phyloP scores from a whole-genome alignment of 2,329 filamentous ascomycete species.

The Parascedosporium putredinis region DNA sequence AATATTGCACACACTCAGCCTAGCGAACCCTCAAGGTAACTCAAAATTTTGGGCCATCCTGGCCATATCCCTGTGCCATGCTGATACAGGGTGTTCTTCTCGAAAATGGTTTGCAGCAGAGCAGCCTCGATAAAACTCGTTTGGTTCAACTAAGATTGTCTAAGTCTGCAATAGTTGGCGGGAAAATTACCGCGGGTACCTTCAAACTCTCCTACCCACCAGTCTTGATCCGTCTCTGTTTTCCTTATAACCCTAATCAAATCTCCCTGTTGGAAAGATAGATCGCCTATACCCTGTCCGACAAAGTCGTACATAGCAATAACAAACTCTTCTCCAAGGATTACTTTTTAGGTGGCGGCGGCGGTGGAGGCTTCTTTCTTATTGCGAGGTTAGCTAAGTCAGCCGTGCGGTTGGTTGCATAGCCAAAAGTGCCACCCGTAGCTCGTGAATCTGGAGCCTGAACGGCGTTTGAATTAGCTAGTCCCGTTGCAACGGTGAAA shows the following conservation, averaged over 20 bases:
- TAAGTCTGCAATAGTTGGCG: slow-evolving; percentile 63
- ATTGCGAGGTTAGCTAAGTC: slow-evolving; percentile 14
- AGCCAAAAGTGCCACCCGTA: slow-evolving; percentile 21
- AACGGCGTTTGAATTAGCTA: slow-evolving; percentile 22
- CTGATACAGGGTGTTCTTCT: too few species aligned
- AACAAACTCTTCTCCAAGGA: slow-evolving; percentile 46
- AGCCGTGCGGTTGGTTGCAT: slow-evolving; percentile 10
- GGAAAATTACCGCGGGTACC: slow-evolving; percentile 65
- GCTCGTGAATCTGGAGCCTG: slow-evolving; percentile 16
- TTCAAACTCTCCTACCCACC: slow-evolving; percentile 73
- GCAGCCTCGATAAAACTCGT: neutral
- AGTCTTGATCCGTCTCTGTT: slow-evolving; percentile 71
- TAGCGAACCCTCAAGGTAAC: too few species aligned
- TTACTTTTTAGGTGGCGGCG: slow-evolving; percentile 58
- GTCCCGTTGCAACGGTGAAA: slow-evolving; percentile 32
- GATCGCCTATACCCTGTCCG: slow-evolving; percentile 58
- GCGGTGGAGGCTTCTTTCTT: slow-evolving; percentile 64
- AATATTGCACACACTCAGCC: too few species aligned
- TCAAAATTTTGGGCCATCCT: too few species aligned
- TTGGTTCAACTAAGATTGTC: neutral
- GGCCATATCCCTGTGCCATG: too few species aligned
- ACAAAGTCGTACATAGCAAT: slow-evolving; percentile 67
- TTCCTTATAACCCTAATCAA: slow-evolving; percentile 67
- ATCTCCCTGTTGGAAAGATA: slow-evolving; percentile 68
- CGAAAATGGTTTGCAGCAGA: too few species aligned